Base-by-base conservation (phyloP, 2,329 filamentous ascomycete species). In the Sporothrix variecibatus region DNA sequence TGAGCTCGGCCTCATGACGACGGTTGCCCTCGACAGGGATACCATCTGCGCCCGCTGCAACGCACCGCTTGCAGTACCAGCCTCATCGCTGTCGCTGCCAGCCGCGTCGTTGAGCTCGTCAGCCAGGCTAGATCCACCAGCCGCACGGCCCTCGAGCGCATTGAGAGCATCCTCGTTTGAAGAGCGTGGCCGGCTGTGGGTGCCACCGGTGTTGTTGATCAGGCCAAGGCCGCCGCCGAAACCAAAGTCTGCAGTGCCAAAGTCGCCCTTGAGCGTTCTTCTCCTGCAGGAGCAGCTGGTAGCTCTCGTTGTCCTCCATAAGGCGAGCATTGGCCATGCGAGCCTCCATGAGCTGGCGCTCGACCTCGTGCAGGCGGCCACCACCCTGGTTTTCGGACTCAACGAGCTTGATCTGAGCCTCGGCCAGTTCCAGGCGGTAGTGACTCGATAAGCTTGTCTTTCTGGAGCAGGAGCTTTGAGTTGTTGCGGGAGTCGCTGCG, bases 291-390 rank as follows among this genome's bases (percentile, higher is more conserved):
- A 99, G 90, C 51, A 98, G 88, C 83, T 98, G 95, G 83, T 97
- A 99, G 83, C 94, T 97, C 83, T 99, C 96, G 80, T 98, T 98
- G 83, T 99, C 96, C 84, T 99, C 96, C 93, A 98, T 96, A 76
- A 99, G 86, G 64, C 95, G 90, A 74, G 96, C 96, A 81, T 98
- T 99, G 78, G 94, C 93, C 92, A 98, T 96, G 79, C 95, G 94
- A 53, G 94, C 92, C 80, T 98, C 95, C 83, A 98, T 91, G 71
- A 98, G 88, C 77, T 93, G 90, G 78, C 93, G 92, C 84, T 98
- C 95, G n/a, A 98, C 89, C 82, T 97, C 94, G 77, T 94, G 93
- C 80, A 97, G 85, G 38, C 93, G 91, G 64, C 94, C 94, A 72
- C 95, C 95, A 71, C 94, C 95, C 82, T 93, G 91, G 81, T 98